Base-by-base conservation (phyloP, 202 grass and related monocot species). In the Saccharum hybrid region DNA sequence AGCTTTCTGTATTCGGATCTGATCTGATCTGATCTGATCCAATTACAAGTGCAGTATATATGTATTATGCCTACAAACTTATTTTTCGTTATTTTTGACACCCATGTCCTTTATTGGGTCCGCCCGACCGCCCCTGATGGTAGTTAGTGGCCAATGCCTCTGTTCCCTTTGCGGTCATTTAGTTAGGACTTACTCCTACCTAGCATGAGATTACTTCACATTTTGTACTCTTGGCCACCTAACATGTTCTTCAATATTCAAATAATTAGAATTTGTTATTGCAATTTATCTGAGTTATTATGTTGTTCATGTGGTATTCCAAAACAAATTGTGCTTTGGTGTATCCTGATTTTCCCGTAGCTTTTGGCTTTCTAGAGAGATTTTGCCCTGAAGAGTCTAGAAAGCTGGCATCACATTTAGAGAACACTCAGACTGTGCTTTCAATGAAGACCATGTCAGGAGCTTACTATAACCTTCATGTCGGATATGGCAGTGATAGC, bases 241-340 rank as follows among this genome's bases (percentile, higher is more conserved):
- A 68, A 52, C 63, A 52, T 13, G 0, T 49, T 21, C 54, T 45
- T 78, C 6, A 2, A n/a, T 49, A 16, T 69, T 76, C 36, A 51
- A 38, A 64, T 46, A 15, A 18, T 77, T 71, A 31, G n/a, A 75
- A n/a, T 51, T 76, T 76, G 19, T 62, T 46, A 6, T 19, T 83
- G 66, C 66, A 78, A 38, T 26, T 38, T 83, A 46, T 77, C 68
- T 71, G 26, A 66, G 15, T 78, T 30, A 37, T n/a, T n/a, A n/a
- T n/a, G n/a, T n/a, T n/a, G 6, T 54, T 54, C 51, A 19, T 54
- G 51, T 19, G 16, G 43, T 37, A 73, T 23, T 45, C 10, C 77
- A 19, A 43, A 45, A 26, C 84, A 67, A 18, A 28, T 67, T 9
- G n/a, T 57, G 31, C 0, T 78, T 46, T 72, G 22, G 63, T 83